These are phyloP conservation scores for Fusarium praegraminearum DNA, from an alignment of 2,329 filamentous ascomycete genomes.

Conservation along the genomic window DNA sequence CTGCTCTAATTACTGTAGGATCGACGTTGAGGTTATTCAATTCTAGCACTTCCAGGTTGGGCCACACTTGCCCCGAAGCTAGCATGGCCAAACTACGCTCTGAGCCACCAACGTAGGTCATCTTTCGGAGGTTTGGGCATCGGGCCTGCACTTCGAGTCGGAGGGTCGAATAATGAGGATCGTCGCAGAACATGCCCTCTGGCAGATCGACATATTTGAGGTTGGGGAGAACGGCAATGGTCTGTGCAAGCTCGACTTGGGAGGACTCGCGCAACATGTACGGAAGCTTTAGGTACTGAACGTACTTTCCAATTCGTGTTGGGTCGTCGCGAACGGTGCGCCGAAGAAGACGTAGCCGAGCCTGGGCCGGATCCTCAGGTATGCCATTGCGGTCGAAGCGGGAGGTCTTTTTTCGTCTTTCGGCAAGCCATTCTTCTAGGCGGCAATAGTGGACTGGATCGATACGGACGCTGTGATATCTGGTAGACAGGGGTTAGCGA, in stretches of 20 bases:
- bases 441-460: conserved; percentile 96
- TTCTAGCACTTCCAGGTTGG: conserved; percentile 78
- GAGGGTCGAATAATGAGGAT: conserved; percentile 78
- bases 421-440: conserved; percentile 83
- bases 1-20: conserved; percentile 75
- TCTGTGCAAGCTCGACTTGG: conserved; percentile 85
- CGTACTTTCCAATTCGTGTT: conserved; percentile 73
- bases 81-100: conserved; percentile 82
- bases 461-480: conserved; percentile 90
- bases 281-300: conserved; percentile 86
- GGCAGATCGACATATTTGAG: conserved; percentile 91
- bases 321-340: conserved; percentile 84
- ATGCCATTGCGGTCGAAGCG: conserved; percentile 82
- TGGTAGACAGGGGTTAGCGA: conserved; percentile 53
- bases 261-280: conserved; percentile 95
- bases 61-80: conserved; percentile 74
- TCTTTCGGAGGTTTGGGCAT: conserved; percentile 87
- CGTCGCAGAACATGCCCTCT: conserved; percentile 86
- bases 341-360: conserved; percentile 81
- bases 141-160: conserved; percentile 86
- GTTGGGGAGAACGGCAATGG: conserved; percentile 85
- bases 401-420: conserved; percentile 79
- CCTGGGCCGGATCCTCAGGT: conserved; percentile 81
- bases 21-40: conserved; percentile 76
- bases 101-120: conserved; percentile 83